Conservation (phyloP, 495 filamentous ascomycete genomes). For the Penicillium coprophilum region DNA sequence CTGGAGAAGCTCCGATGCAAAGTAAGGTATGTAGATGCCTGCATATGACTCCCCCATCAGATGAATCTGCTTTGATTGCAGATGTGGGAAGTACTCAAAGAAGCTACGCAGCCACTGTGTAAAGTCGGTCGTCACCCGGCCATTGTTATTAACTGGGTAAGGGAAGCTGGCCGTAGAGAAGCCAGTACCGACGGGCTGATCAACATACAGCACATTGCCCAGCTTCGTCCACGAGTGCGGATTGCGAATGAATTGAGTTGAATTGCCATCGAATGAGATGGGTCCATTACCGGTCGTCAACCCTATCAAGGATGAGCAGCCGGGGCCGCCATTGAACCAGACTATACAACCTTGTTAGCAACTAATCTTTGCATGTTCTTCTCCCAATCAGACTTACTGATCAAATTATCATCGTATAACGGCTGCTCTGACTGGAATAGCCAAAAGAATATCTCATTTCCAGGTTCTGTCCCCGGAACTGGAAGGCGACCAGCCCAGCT, state of each 20-base stretch:
- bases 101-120: conserved; percentile 39
- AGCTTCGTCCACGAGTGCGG: conserved; percentile 43
- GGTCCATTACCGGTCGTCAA: conserved; percentile 41
- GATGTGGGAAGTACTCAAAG: conserved; percentile 33
- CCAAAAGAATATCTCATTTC: conserved; percentile 46
- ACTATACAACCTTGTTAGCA: conserved; percentile 29
- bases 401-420: conserved; percentile 36
- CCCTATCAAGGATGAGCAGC: conserved; percentile 67
- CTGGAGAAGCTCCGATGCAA: conserved; percentile 35
- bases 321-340: conserved; percentile 70
- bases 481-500: conserved; percentile 46
- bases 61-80: conserved; percentile 37
- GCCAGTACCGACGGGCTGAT: conserved; percentile 45
- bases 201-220: conserved; percentile 43
- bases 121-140: conserved; percentile 36
- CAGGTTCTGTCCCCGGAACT: conserved; percentile 30
- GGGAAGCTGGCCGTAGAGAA: conserved; percentile 35
- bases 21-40: conserved; percentile 45
- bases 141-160: conserved; percentile 31
- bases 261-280: conserved; percentile 31
- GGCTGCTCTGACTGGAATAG: conserved; percentile 36
- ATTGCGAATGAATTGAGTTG: conserved; percentile 28
- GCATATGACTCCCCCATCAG: conserved; percentile 46
- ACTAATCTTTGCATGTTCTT: background rate
- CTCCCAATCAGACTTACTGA: conserved; percentile 26